Evolutionary conservation across 495 filamentous ascomycete species (phyloP).

Genomic region (Alectoria sarmentosa): DNA sequence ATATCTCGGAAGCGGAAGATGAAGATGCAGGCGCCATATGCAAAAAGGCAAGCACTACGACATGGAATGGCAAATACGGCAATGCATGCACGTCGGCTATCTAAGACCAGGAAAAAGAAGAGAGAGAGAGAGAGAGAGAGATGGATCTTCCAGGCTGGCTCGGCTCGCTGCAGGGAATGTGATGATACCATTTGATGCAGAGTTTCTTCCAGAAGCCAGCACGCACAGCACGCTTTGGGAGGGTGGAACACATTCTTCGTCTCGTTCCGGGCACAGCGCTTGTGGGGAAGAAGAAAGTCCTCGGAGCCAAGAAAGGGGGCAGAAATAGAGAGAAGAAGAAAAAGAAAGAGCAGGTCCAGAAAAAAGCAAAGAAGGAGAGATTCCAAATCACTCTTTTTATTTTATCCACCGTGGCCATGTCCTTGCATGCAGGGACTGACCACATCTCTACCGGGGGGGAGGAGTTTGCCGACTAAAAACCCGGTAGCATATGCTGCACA

Average conservation of each 20-base stretch:
- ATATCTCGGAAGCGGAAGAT: neutral
- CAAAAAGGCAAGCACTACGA: neutral
- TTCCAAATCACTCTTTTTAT: neutral
- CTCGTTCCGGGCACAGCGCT: neutral
- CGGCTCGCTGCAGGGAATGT: neutral
- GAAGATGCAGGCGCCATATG: neutral
- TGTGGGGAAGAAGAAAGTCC: neutral
- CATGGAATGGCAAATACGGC: neutral
- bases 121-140: no score
- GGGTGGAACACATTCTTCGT: neutral
- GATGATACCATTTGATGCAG: neutral
- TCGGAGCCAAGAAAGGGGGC: neutral
- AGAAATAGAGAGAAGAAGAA: neutral
- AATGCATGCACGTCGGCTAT: slow-evolving; percentile 2
- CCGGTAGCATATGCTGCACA: neutral
- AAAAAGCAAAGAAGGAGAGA: neutral
- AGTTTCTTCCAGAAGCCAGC: neutral
- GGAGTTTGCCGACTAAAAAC: neutral
- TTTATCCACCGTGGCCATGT: neutral
- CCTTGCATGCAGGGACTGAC: neutral
- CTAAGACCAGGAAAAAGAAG: neutral
- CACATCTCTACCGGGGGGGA: no score
- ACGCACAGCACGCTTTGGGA: neutral
- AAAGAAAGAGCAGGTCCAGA: neutral
- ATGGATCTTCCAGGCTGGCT: slow-evolving; percentile 5